Evolutionary conservation across 805 yeast genomes (phyloP), one percentile per base, ranked within the genome.

Genomic region (Millerozyma acaciae): DNA sequence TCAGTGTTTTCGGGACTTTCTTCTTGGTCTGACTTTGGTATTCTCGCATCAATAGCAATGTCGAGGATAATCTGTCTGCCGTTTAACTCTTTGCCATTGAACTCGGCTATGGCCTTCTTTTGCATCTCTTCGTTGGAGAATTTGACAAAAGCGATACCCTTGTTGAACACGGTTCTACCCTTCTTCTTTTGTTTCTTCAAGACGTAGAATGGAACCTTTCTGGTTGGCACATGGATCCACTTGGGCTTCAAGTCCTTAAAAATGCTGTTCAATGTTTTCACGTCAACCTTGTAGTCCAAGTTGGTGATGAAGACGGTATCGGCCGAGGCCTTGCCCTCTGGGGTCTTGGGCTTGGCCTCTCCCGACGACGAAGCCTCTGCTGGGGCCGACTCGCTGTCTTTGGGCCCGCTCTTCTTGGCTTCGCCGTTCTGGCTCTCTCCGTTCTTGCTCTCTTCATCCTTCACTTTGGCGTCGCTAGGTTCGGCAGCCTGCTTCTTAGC

Each of bases 41-140:
- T 43, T 42, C 70, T 64, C 8, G 79, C 65, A 48, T 80, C 85
- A 42, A 84, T 73, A 14, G 96, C 96, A 46, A 80, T 73, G 44
- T 80, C 81, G 38, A 83, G 86, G 28, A 72, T 62, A 38, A 88
- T 62, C 31, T 67, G 68, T 55, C 84, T 75, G 32, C 83, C 95
- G 40, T 76, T 75, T 45, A 82, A 62, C 33, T 68, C 72, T 49
- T 68, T 70, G 33, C 87, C 94, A 43, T 82, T 72, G 57, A 79
- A 78, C 49, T 76, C 75, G 22, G 69, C 76, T 39, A 85, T 75
- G n/a, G 95, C 96, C 53, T 68, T 63, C 49, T 72, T 60, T 50
- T 86, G 95, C 28, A 70, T 68, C 31, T 74, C 83, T 44, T 78
- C 76, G 38, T 70, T 61, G 31, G 75, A 67, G 44, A 80, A 77